These are phyloP conservation scores for Pyricularia sp. DNA, from an alignment of 2,329 filamentous ascomycete species.

Conservation along the genomic window DNA sequence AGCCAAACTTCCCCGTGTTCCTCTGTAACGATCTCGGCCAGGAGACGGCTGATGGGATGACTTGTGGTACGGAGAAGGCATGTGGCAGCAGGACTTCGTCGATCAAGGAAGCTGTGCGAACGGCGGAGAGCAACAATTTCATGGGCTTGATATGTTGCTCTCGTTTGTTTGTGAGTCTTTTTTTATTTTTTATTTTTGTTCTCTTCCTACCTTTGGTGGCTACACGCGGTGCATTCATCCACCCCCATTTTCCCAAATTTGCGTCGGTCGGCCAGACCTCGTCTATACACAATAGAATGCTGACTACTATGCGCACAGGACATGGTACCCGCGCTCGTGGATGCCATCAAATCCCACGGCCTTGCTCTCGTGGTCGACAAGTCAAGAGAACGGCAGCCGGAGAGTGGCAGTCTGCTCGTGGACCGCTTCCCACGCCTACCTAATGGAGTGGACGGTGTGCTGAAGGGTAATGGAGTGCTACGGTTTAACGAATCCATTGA, in stretches of 20 bases:
- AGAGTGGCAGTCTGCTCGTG: slow-evolving; percentile 25
- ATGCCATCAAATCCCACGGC: slow-evolving; percentile 89
- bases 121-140: slow-evolving; percentile 92
- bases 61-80: slow-evolving; percentile 29
- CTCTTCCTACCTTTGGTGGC: not conserved
- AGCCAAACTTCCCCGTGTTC: slow-evolving; percentile 95
- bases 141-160: slow-evolving; percentile 95
- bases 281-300: not conserved
- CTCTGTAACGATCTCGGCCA: slow-evolving; percentile 85
- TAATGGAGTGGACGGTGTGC: slow-evolving; percentile 76
- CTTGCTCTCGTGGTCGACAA: slow-evolving; percentile 87
- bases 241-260: not conserved
- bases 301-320: slow-evolving; percentile 47
- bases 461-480: slow-evolving; percentile 79
- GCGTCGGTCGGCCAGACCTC: no score
- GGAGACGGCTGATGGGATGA: slow-evolving; percentile 30
- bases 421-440: slow-evolving; percentile 54
- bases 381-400: slow-evolving; percentile 45
- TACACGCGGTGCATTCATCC: not conserved
- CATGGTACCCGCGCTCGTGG: slow-evolving; percentile 84
- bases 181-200: not conserved
- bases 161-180: slow-evolving; percentile 62
- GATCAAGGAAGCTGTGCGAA: slow-evolving; percentile 89
- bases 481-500: slow-evolving; percentile 91
- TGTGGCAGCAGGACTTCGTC: slow-evolving; percentile 70